A percentile compares a stretch with the other conserved stretches of the same genome.
Evolutionary conservation across 208 protist species (phyloP).

Genomic region (Leptomonas pyrrhocoris): DNA sequence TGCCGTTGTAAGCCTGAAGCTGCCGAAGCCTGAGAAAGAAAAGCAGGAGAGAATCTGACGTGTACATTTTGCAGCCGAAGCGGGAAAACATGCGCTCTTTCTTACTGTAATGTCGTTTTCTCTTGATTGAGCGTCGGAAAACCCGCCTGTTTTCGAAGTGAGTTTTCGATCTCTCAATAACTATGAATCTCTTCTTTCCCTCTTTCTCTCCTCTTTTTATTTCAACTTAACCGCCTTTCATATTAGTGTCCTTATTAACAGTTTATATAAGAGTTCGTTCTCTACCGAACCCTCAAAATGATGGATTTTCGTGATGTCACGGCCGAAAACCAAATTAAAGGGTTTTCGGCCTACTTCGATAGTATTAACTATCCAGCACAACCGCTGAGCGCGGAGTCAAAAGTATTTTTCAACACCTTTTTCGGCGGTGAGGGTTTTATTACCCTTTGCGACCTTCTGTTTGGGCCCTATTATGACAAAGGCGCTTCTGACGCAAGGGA

Average conservation of each 20-base stretch:
- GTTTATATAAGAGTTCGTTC: neutral
- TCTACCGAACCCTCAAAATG: slow-evolving; percentile 7
- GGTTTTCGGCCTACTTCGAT: slow-evolving; percentile 33
- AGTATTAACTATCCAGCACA: slow-evolving; percentile 48
- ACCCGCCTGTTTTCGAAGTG: too few species aligned
- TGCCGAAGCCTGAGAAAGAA: too few species aligned
- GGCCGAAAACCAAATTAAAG: slow-evolving; percentile 31
- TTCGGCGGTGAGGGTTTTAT: slow-evolving; percentile 67
- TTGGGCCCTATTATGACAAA: slow-evolving; percentile 46
- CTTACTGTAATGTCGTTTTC: too few species aligned
- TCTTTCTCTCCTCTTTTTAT: slow-evolving; percentile 18
- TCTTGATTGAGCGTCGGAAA: too few species aligned
- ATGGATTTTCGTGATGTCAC: slow-evolving; percentile 26
- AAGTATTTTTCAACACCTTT: slow-evolving; percentile 67
- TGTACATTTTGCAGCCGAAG: too few species aligned
- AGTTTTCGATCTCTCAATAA: too few species aligned
- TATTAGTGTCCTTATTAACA: slow-evolving; percentile 1
- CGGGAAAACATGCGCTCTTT: too few species aligned
- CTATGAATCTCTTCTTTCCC: too few species aligned
- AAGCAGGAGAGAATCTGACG: too few species aligned
- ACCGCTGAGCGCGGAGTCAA: slow-evolving; percentile 53
- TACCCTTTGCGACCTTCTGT: slow-evolving; percentile 69
- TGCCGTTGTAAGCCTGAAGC: too few species aligned
- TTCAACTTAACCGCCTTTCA: slow-evolving; percentile 6
- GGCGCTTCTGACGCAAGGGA: slow-evolving; percentile 16